Evolutionary conservation across 2,329 filamentous ascomycete species (phyloP).

Genomic region (Venturia nashicola): DNA sequence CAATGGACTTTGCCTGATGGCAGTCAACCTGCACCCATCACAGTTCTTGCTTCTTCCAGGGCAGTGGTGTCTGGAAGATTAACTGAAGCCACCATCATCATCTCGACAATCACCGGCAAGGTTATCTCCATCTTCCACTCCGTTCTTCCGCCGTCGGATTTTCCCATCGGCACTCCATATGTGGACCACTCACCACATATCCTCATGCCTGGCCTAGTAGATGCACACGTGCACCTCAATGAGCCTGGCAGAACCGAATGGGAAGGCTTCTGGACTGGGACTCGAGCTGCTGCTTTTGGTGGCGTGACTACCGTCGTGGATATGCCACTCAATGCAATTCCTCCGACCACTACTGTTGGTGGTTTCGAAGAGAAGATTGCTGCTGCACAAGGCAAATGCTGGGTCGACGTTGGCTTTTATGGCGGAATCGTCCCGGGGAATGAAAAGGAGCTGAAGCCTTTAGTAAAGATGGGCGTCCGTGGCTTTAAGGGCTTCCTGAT

Average conservation of each 20-base stretch:
- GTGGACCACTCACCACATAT: conserved; percentile 75
- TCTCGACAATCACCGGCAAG: conserved; percentile 71
- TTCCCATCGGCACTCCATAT: conserved; percentile 62
- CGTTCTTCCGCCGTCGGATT: conserved; percentile 62
- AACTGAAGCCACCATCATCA: conserved; percentile 69
- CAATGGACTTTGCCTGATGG: neutral
- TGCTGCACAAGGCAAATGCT: conserved; percentile 78
- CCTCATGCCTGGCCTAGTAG: conserved; percentile 80
- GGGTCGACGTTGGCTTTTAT: conserved; percentile 98
- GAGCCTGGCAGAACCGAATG: conserved; percentile 95
- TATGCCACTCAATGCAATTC: conserved; percentile 96
- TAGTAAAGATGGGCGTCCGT: conserved; percentile 76
- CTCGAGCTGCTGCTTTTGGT: conserved; percentile 82
- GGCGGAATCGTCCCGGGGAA: conserved; percentile 92
- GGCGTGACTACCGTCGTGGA: conserved; percentile 95
- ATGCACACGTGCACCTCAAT: conserved; percentile 95
- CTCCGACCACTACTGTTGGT: conserved; percentile 79
- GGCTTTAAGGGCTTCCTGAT: conserved; percentile 98
- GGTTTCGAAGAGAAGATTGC: conserved; percentile 75
- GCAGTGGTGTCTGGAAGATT: conserved; percentile 67
- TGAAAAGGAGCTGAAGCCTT: conserved; percentile 58
- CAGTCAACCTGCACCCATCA: conserved; percentile 35
- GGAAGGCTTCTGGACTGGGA: conserved; percentile 96
- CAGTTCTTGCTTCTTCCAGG: conserved; percentile 72
- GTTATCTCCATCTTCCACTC: conserved; percentile 64